These are phyloP conservation scores for Pestalotiopsis fici DNA, from an alignment of 2,329 filamentous ascomycete species.

Conservation along the genomic window DNA sequence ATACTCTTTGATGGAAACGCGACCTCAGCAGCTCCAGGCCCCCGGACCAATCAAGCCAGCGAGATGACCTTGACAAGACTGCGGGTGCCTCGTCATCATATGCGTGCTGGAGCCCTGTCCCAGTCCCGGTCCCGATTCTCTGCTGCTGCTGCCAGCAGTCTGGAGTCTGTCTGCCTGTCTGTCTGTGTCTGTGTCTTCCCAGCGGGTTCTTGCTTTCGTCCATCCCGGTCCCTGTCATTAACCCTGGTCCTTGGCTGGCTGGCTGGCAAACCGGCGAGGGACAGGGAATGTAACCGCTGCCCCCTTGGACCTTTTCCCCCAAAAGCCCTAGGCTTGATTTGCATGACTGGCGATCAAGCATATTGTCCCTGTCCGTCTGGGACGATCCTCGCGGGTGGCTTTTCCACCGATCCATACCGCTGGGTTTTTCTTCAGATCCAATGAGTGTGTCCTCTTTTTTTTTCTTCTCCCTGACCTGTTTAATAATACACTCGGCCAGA, in stretches of 20 bases:
- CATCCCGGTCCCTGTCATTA: not conserved
- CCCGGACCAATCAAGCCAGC: not conserved
- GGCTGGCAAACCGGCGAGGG: not conserved
- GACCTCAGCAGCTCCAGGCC: not conserved
- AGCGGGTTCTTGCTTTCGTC: not conserved
- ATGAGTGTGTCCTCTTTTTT: not conserved
- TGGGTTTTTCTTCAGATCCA: conserved; percentile 13
- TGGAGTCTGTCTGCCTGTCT: no score
- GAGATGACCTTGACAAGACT: not conserved
- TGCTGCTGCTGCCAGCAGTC: no score
- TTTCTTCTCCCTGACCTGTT: not conserved
- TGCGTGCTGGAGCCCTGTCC: not conserved
- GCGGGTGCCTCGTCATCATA: not conserved
- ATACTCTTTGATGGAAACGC: not conserved
- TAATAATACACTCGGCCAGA: not conserved
- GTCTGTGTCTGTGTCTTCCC: no score
- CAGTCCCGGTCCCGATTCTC: not conserved
- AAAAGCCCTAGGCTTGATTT: not conserved
- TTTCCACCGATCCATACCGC: conserved; percentile 17
- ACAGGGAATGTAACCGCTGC: not conserved
- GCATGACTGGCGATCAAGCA: conserved; percentile 6
- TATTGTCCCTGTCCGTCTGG: not conserved
- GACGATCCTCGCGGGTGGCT: conserved; percentile 19
- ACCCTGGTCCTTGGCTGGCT: not conserved
- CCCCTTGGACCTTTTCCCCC: not conserved